Conservation (phyloP, 2,329 filamentous ascomycete genomes). For the Fusarium sp. region DNA sequence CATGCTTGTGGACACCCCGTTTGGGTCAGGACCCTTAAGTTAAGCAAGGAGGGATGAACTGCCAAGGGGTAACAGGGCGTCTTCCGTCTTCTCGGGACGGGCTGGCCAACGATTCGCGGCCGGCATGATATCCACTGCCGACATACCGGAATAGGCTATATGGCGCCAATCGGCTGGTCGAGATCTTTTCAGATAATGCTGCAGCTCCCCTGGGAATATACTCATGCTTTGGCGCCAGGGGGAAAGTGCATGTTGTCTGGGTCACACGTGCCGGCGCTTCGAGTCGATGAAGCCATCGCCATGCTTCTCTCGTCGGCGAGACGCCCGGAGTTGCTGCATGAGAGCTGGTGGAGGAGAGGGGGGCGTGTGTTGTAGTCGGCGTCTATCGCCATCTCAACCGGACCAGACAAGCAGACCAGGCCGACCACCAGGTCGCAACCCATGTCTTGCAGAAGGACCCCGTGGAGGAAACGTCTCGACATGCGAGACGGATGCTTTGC, state of each 20-base stretch:
- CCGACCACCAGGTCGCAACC: background rate
- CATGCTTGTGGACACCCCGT: constrained; percentile 5
- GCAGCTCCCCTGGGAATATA: constrained; percentile 21
- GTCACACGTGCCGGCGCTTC: constrained; percentile 31
- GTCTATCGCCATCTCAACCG: constrained; percentile 25
- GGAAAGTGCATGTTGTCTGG: constrained; percentile 23
- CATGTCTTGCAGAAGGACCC: constrained; percentile 14
- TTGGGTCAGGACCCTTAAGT: constrained; percentile 6
- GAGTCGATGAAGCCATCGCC: constrained; percentile 16
- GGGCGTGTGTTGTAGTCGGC: constrained; percentile 18
- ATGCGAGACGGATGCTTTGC: constrained; percentile 24
- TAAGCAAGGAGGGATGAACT: constrained; percentile 13
- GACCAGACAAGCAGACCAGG: constrained; percentile 2
- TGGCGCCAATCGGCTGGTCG: constrained; percentile 31
- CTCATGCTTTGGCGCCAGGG: constrained; percentile 22
- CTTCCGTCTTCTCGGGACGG: constrained; percentile 17
- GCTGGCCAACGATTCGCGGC: constrained; percentile 8
- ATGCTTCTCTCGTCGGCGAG: constrained; percentile 21
- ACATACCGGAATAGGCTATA: constrained; percentile 30
- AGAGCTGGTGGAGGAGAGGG: constrained; percentile 6
- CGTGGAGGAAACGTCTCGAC: background rate
- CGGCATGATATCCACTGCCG: constrained; percentile 13
- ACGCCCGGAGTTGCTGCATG: constrained; percentile 32
- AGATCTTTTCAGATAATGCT: constrained; percentile 29
- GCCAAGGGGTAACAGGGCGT: constrained; percentile 18